phyloP scores from a whole-genome alignment of 2,329 filamentous ascomycete species.

The Dothidotthia symphoricarpi region DNA sequence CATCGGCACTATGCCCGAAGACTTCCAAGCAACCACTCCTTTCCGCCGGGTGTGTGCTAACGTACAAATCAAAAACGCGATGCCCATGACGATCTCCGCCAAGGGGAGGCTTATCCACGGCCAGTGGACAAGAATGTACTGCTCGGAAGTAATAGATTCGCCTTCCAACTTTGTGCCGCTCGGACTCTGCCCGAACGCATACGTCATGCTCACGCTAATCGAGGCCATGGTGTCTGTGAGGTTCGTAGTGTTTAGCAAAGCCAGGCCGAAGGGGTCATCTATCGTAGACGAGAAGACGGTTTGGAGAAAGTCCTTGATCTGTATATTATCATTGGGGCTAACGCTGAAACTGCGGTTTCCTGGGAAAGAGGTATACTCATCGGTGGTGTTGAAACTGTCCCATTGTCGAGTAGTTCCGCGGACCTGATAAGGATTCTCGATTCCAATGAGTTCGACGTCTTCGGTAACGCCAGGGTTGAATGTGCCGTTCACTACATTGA shows the following conservation, averaged over 20 bases:
- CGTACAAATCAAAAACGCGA: constrained; percentile 2
- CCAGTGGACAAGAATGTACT: constrained; percentile 3
- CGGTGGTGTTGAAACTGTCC: neutral
- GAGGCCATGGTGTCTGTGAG: neutral
- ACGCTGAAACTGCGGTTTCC: constrained; percentile 1
- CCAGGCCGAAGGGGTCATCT: neutral
- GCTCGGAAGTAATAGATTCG: neutral
- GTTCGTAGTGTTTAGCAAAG: constrained; percentile 1
- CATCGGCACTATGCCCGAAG: constrained; percentile 3
- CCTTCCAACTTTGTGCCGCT: neutral
- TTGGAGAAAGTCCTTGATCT: neutral
- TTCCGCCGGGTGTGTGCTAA: constrained; percentile 3
- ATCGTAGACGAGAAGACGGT: neutral
- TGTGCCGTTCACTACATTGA: constrained; percentile 1
- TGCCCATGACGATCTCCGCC: constrained; percentile 2
- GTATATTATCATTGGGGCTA: neutral
- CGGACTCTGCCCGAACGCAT: constrained; percentile 1
- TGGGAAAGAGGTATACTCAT: neutral
- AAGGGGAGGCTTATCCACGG: constrained; percentile 1
- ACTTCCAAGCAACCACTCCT: constrained; percentile 4
- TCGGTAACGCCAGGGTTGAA: neutral
- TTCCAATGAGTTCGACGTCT: neutral
- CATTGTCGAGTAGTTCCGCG: neutral
- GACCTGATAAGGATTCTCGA: neutral
- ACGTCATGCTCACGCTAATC: constrained; percentile 2